Evolutionary conservation across 2,329 filamentous ascomycete genomes (phyloP).

Genomic region (Penicillium griseofulvum): DNA sequence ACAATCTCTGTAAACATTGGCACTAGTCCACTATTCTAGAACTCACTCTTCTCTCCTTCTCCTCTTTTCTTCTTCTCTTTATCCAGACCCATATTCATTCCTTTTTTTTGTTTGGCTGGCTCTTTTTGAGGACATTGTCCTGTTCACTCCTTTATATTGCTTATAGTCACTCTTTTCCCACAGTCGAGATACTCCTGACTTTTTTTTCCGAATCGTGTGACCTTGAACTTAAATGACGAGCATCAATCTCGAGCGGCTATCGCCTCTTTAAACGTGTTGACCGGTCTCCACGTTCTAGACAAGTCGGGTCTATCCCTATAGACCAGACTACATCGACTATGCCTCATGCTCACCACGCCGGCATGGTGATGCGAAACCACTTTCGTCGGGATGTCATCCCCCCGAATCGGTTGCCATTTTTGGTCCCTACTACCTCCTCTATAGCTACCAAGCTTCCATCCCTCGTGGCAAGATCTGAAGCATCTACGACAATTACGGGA

Average conservation of each 20-base stretch:
- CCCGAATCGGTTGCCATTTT: conserved; percentile 22
- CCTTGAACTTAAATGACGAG: conserved; percentile 7
- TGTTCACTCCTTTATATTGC: conserved; percentile 2
- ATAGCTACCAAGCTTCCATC: conserved; percentile 20
- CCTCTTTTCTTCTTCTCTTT: conserved; percentile 18
- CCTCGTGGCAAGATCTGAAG: conserved; percentile 29
- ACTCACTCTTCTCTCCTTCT: conserved; percentile 21
- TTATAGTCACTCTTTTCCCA: neutral
- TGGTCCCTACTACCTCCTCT: conserved; percentile 16
- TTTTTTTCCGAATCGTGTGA: conserved; percentile 1
- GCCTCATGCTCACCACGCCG: conserved; percentile 28
- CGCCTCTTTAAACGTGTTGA: conserved; percentile 5
- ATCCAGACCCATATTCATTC: conserved; percentile 16
- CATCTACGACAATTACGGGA: conserved; percentile 25
- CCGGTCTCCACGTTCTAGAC: conserved; percentile 7
- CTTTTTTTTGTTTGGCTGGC: conserved; percentile 22
- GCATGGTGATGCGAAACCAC: conserved; percentile 23
- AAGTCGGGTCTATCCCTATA: neutral
- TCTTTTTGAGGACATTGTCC: conserved; percentile 25
- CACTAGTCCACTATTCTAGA: conserved; percentile 18
- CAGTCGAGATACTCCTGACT: neutral
- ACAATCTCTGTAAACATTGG: neutral
- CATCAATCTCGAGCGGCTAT: conserved; percentile 2
- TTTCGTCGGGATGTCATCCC: conserved; percentile 29
- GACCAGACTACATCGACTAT: conserved; percentile 11